A percentile compares a stretch with the other conserved stretches of the same genome.
These are phyloP conservation scores for Termitomyces sp. DNA, from an alignment of 768 basidiomycete genomes.

Conservation along the genomic window DNA sequence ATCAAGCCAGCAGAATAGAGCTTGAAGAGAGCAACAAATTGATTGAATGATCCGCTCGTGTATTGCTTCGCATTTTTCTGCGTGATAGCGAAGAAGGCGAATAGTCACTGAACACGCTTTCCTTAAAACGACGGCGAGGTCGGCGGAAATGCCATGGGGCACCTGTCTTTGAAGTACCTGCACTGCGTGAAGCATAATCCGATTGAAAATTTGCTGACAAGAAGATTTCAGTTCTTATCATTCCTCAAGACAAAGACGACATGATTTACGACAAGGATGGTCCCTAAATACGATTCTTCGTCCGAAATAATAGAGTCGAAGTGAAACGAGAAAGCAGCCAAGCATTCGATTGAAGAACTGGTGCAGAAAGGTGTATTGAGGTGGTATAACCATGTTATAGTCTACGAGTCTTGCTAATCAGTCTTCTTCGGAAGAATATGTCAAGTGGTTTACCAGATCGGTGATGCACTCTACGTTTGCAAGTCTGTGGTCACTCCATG, in stretches of 20 bases:
- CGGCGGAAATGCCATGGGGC: slow-evolving; percentile 1
- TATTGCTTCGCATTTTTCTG: slow-evolving; percentile 2
- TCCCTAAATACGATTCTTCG: not conserved
- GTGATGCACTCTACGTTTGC: slow-evolving; percentile 45
- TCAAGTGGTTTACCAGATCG: slow-evolving; percentile 34
- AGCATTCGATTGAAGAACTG: not conserved
- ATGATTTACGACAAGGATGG: slow-evolving; percentile 9
- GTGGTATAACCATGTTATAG: slow-evolving; percentile 48
- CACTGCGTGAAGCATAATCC: slow-evolving; percentile 12
- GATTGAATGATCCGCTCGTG: slow-evolving; percentile 15
- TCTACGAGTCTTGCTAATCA: slow-evolving; percentile 26
- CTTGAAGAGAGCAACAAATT: slow-evolving; percentile 22
- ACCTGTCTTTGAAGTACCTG: slow-evolving; percentile 1
- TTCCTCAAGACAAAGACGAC: not conserved
- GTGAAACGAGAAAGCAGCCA: not conserved
- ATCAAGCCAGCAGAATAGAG: slow-evolving; percentile 23
- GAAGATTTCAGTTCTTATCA: not conserved
- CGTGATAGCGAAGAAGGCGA: slow-evolving; percentile 18
- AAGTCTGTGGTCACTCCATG: slow-evolving; percentile 52
- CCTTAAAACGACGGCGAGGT: slow-evolving; percentile 19
- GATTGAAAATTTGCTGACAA: slow-evolving; percentile 21
- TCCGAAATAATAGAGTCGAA: slow-evolving; percentile 1
- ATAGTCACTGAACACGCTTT: slow-evolving; percentile 23
- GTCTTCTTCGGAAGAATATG: not conserved
- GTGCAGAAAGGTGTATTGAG: slow-evolving; percentile 19